These are phyloP conservation scores for Aspergillus niger DNA, from an alignment of 2,329 filamentous ascomycete genomes.

Conservation along the genomic window DNA sequence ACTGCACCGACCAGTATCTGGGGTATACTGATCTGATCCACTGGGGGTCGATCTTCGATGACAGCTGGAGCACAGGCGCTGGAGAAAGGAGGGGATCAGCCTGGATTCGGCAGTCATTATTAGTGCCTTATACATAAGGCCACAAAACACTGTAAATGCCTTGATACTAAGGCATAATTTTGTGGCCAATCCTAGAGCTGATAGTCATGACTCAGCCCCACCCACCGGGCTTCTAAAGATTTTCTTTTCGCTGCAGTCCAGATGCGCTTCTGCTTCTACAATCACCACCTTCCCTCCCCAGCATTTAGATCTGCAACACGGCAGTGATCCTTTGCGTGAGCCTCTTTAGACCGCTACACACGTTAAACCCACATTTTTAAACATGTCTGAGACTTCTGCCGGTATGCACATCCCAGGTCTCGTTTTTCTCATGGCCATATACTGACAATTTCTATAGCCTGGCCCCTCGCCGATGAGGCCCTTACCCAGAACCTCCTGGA, in stretches of 20 bases:
- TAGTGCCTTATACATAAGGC: not conserved
- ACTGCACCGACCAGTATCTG: not conserved
- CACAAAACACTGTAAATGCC: not conserved
- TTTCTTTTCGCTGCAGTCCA: constrained; percentile 8
- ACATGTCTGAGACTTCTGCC: constrained; percentile 36
- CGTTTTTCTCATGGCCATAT: not conserved
- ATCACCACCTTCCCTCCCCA: constrained; percentile 6
- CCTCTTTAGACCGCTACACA: constrained; percentile 29
- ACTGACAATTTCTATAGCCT: constrained; percentile 50
- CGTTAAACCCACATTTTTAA: constrained; percentile 22
- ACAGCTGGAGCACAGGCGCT: not conserved
- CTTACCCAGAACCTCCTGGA: constrained; percentile 82
- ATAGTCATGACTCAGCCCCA: not conserved
- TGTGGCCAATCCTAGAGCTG: not conserved
- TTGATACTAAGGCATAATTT: not conserved
- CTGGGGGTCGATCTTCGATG: not conserved
- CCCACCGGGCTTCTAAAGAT: constrained; percentile 1
- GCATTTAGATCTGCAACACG: constrained; percentile 21
- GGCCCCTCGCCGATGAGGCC: constrained; percentile 71
- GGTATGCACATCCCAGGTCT: constrained; percentile 21
- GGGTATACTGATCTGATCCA: not conserved
- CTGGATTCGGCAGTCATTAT: not conserved
- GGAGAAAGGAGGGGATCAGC: not conserved
- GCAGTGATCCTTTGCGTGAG: constrained; percentile 44
- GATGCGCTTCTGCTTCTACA: not conserved